Conservation (phyloP, 164 flowering plant species). For the Berberis thunbergii region DNA sequence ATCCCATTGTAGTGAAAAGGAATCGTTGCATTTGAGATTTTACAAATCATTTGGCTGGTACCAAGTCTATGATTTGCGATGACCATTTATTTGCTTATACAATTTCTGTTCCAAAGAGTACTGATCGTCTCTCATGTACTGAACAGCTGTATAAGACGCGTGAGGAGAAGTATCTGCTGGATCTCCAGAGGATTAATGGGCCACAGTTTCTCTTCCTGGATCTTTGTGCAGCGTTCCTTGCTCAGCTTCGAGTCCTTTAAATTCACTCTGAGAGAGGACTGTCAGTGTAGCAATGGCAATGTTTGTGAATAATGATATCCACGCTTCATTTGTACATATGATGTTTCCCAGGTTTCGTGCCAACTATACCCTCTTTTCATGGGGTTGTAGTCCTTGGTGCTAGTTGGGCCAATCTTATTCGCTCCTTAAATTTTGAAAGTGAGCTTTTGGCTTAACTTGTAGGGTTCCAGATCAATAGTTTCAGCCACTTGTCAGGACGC, state of each 20-base stretch:
- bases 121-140: background rate
- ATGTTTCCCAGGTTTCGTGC: background rate
- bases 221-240: constrained; percentile 22
- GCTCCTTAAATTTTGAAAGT: too few relatives aligned
- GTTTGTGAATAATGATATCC: background rate
- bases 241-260: constrained; percentile 19
- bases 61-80: background rate
- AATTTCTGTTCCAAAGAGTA: background rate
- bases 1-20: background rate
- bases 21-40: background rate
- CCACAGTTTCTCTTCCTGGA: constrained; percentile 19
- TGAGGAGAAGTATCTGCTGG: constrained; percentile 21
- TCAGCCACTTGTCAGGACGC: too few relatives aligned
- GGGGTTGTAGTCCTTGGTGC: background rate
- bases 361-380: background rate
- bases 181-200: constrained; percentile 19
- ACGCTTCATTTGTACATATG: background rate
- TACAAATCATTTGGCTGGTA: background rate
- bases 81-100: background rate
- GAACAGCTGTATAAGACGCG: constrained; percentile 19
- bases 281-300: background rate
- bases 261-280: background rate
- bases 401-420: background rate
- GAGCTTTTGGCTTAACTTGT: too few relatives aligned
- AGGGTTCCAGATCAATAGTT: too few relatives aligned